Evolutionary conservation across 2,329 filamentous ascomycete species (phyloP), one percentile per base, ranked within the genome.

Genomic region (Colletotrichum sp.): DNA sequence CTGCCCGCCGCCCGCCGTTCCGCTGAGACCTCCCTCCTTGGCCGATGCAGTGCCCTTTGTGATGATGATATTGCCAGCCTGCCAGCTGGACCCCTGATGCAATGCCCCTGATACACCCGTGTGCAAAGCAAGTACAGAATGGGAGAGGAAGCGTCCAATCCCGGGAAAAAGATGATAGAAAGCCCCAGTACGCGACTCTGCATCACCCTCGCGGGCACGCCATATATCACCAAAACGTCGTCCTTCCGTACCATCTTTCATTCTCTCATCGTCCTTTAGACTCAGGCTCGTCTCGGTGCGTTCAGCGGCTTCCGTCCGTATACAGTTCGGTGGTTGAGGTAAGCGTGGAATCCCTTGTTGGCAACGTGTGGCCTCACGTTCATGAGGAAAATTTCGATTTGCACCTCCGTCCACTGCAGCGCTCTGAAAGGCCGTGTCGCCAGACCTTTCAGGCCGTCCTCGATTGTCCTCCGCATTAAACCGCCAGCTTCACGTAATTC

Each of bases 301-400:
- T 63, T 65, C 11, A 72, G n/a, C 5, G 86, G 86, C 71, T 87
- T 88, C 48, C 81, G 81, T 11, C 81, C 86, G 70, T 82, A 83
- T 4, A 87, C 82, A 48, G 81, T 84, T 65, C 85, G 81, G 60
- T 85, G 86, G 1, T 85, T 84, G 59, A 86, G 83, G 75, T 87
- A 88, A 15, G 84, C 79, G 72, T 87, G 86, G 16, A 80, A 83
- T 11, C 78, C 79, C 25, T 83, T 81, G 25, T 83, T 82, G 59
- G 80, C 83, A n/a, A 87, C 73, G 12, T 83, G 78, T 78, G 84
- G 86, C 36, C 86, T 82, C 8, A 88, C 86, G 13, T 85, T 82
- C 32, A 88, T 78, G 7, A 88, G 82, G 44, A 87, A 86, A 80
- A 87, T 85, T 77, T 87, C 85, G 36, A 86, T 85, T 77, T 87